phyloP scores from a whole-genome alignment of 768 basidiomycete species.

The Termitomyces sp. region DNA sequence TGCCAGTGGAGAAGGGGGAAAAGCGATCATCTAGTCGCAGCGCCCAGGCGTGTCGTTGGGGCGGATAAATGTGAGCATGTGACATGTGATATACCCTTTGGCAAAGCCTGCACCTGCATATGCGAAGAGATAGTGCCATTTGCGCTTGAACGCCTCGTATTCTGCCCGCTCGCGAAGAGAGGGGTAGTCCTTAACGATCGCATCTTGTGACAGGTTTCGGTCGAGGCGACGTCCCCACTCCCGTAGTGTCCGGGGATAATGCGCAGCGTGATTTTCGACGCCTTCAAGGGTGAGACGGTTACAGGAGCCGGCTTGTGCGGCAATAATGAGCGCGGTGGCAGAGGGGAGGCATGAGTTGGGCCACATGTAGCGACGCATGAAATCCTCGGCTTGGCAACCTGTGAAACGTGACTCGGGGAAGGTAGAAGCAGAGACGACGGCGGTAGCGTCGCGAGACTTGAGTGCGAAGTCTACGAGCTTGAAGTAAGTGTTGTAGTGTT shows the following conservation, averaged over 20 bases:
- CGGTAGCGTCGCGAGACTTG: slow-evolving; percentile 61
- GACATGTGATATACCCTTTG: slow-evolving; percentile 77
- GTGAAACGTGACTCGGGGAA: slow-evolving; percentile 68
- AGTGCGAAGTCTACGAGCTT: slow-evolving; percentile 73
- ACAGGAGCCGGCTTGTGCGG: slow-evolving; percentile 62
- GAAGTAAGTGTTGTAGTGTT: slow-evolving; percentile 67
- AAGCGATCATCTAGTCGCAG: slow-evolving; percentile 36
- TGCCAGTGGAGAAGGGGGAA: neutral
- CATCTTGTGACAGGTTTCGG: slow-evolving; percentile 52
- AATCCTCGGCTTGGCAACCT: slow-evolving; percentile 76
- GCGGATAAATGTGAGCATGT: slow-evolving; percentile 73
- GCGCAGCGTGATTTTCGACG: slow-evolving; percentile 81
- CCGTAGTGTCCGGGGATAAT: slow-evolving; percentile 89
- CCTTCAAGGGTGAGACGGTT: slow-evolving; percentile 78
- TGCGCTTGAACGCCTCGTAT: slow-evolving; percentile 69
- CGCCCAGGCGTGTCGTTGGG: slow-evolving; percentile 36
- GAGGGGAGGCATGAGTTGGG: slow-evolving; percentile 85
- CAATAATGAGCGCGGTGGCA: slow-evolving; percentile 73
- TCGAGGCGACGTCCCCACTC: slow-evolving; percentile 84
- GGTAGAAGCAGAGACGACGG: slow-evolving; percentile 62
- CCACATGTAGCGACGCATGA: slow-evolving; percentile 88
- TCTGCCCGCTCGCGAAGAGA: slow-evolving; percentile 47
- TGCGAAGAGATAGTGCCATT: slow-evolving; percentile 81
- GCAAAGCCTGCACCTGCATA: slow-evolving; percentile 79
- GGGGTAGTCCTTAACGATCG: slow-evolving; percentile 55